These are phyloP conservation scores for Hypoxylon sp. DNA, from an alignment of 2,329 filamentous ascomycete genomes.

Conservation along the genomic window DNA sequence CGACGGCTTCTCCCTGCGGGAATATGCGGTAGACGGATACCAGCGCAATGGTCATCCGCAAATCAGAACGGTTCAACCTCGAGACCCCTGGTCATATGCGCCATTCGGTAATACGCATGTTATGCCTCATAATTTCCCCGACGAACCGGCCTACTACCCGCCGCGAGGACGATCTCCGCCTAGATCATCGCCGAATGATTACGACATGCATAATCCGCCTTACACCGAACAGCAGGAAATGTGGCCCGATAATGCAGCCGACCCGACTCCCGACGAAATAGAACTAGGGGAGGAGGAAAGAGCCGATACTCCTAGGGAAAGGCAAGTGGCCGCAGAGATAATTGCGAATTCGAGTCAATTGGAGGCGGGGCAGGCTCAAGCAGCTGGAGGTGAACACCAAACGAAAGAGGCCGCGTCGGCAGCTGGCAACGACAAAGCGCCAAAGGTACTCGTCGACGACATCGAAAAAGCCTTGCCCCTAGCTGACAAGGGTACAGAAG, in stretches of 20 bases:
- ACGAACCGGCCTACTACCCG: conserved; percentile 63
- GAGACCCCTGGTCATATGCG: conserved; percentile 62
- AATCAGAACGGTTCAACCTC: conserved; percentile 60
- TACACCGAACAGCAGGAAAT: conserved; percentile 40
- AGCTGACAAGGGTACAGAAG: conserved; percentile 32
- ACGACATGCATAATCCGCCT: conserved; percentile 56
- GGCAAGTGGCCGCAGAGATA: conserved; percentile 33
- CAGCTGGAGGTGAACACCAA: conserved; percentile 45
- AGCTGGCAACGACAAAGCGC: conserved; percentile 31
- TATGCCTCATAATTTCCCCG: conserved; percentile 53
- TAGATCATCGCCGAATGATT: conserved; percentile 64
- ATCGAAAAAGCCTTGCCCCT: conserved; percentile 31
- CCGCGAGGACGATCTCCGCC: conserved; percentile 68
- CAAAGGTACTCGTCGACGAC: conserved; percentile 27
- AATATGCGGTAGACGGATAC: conserved; percentile 58
- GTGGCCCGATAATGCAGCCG: conserved; percentile 45
- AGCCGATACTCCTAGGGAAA: conserved; percentile 45
- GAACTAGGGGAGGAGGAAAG: conserved; percentile 41
- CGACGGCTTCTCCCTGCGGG: conserved; percentile 58
- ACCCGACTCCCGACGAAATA: conserved; percentile 38
- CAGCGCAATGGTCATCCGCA: conserved; percentile 55
- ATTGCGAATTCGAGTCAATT: conserved; percentile 43
- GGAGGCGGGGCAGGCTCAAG: conserved; percentile 41
- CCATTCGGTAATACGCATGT: conserved; percentile 56
- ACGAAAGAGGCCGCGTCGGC: conserved; percentile 36